Conservation (phyloP, 2,329 filamentous ascomycete genomes). For the Periconia sp. region DNA sequence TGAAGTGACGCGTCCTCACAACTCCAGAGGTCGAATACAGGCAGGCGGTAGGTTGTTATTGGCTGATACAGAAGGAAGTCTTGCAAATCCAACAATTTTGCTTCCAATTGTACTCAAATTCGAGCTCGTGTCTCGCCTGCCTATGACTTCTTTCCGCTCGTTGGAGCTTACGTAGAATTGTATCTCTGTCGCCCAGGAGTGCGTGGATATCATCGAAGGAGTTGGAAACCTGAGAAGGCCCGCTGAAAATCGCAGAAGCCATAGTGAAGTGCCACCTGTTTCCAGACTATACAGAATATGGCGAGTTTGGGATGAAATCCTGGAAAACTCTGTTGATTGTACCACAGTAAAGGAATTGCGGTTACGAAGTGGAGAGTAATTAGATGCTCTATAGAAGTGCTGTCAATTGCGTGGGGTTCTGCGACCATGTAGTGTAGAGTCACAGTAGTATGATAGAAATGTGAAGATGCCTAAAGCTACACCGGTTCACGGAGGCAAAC, state of each 20-base stretch:
- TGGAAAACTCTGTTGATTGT: too few relatives aligned
- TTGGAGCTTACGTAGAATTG: not conserved
- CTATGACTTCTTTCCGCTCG: not conserved
- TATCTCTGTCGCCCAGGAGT: not conserved
- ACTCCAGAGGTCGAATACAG: not conserved
- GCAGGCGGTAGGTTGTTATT: not conserved
- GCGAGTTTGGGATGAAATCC: too few relatives aligned
- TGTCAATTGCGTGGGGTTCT: too few relatives aligned
- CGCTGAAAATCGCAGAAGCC: constrained; percentile 3
- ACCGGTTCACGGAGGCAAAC: too few relatives aligned
- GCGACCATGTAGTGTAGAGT: too few relatives aligned
- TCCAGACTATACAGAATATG: not conserved
- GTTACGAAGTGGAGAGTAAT: too few relatives aligned
- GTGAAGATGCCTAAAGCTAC: too few relatives aligned
- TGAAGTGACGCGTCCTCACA: not conserved
- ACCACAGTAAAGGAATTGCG: too few relatives aligned
- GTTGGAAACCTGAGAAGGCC: constrained; percentile 1
- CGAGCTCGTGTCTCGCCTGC: not conserved
- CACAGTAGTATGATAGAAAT: too few relatives aligned
- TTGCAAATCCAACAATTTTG: not conserved
- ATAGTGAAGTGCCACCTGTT: not conserved
- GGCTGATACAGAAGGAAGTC: not conserved
- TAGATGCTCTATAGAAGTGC: too few relatives aligned
- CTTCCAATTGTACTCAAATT: not conserved
- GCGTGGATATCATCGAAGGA: constrained; percentile 13